A percentile compares a stretch with the other conserved stretches of the same genome.
These are phyloP conservation scores for Schizosaccharomyces osmophilus DNA, from an alignment of 805 yeast species.

Conservation along the genomic window DNA sequence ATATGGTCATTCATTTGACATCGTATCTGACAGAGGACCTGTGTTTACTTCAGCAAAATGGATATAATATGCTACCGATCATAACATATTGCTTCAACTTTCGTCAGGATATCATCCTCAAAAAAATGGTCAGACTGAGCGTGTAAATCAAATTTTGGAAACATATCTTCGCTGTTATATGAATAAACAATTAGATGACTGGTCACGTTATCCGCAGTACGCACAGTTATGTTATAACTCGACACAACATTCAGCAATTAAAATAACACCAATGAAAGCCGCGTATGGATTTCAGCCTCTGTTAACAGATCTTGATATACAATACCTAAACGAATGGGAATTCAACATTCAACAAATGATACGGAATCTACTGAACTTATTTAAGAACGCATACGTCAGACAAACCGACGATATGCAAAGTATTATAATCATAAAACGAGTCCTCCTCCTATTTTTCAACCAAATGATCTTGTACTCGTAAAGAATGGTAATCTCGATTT, in stretches of 20 bases:
- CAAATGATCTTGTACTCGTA: background rate
- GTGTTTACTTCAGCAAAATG: background rate
- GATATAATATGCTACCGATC: background rate
- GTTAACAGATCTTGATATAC: too few species aligned
- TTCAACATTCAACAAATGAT: background rate
- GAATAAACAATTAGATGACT: background rate
- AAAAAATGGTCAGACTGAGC: background rate
- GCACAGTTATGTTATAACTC: background rate
- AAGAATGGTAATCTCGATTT: background rate
- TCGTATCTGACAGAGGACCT: background rate
- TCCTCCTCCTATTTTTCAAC: background rate
- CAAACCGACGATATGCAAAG: background rate
- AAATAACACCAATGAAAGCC: background rate
- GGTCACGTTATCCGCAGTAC: background rate
- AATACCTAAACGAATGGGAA: background rate
- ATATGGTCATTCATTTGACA: background rate
- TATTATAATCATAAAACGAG: background rate
- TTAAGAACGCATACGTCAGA: background rate
- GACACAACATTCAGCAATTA: background rate
- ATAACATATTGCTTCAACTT: background rate
- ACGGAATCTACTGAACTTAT: background rate
- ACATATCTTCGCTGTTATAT: background rate
- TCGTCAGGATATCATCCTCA: background rate
- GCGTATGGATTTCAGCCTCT: background rate
- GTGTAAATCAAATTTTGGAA: background rate